A percentile compares a stretch with the other conserved stretches of the same genome.
phyloP scores from a whole-genome alignment of 176 grass and related monocot species.

The Alopecurus myosuroides region DNA sequence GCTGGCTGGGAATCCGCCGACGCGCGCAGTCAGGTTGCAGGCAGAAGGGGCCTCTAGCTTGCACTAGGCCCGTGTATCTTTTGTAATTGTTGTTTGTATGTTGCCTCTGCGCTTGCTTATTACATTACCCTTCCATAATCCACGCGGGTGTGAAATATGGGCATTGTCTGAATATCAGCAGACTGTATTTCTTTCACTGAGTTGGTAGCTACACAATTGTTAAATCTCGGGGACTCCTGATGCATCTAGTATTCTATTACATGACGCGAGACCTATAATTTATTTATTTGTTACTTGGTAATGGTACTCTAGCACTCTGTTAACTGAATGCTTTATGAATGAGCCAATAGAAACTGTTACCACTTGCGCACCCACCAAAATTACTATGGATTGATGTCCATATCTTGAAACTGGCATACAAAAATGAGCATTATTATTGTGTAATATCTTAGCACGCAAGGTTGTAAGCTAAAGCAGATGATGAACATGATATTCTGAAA shows the following conservation, averaged over 20 bases:
- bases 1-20: no score
- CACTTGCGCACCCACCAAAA: not conserved
- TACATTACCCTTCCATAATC: not conserved
- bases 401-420: not conserved
- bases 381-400: not conserved
- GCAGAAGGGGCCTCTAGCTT: not conserved
- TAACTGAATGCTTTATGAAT: not conserved
- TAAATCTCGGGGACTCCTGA: not conserved
- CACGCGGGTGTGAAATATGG: not conserved
- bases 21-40: no score
- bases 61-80: not conserved
- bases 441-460: not conserved
- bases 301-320: not conserved
- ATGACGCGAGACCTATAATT: not conserved
- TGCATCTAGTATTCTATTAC: not conserved
- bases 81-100: not conserved
- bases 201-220: not conserved
- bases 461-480: not conserved
- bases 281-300: not conserved
- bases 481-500: not conserved
- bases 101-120: not conserved
- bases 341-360: not conserved
- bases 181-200: not conserved
- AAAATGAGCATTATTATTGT: not conserved
- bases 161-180: not conserved